A percentile compares a stretch with the other conserved stretches of the same genome.
Evolutionary conservation across 768 basidiomycete species (phyloP).

Genomic region (Termitomyces sp.): DNA sequence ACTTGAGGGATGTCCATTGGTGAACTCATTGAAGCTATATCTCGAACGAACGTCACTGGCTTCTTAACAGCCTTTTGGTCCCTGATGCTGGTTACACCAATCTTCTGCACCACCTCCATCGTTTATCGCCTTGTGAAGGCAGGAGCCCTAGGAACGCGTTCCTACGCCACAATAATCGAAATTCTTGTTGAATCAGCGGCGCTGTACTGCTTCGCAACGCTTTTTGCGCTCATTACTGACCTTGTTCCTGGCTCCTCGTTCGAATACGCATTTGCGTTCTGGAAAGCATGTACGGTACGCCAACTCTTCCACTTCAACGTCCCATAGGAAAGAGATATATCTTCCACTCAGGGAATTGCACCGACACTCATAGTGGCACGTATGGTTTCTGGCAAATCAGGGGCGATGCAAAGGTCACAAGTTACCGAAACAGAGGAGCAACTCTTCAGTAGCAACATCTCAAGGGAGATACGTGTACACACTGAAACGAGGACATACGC

Average conservation of each 20-base stretch:
- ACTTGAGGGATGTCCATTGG: not conserved
- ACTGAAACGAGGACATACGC: not conserved
- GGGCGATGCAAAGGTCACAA: not conserved
- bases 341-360: not conserved
- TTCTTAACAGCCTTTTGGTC: slow-evolving; percentile 1
- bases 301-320: not conserved
- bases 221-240: not conserved
- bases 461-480: not conserved
- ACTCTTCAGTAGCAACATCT: not conserved
- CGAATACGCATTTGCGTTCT: not conserved
- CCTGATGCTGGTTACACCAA: slow-evolving; percentile 3
- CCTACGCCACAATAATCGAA: not conserved
- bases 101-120: slow-evolving; percentile 10
- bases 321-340: not conserved
- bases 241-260: not conserved
- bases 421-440: not conserved
- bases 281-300: not conserved
- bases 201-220: not conserved
- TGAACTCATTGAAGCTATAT: not conserved
- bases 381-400: not conserved
- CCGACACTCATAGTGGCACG: not conserved
- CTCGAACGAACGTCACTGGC: not conserved
- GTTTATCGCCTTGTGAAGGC: slow-evolving; percentile 5
- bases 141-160: not conserved
- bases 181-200: not conserved